Conservation (phyloP, 2,329 filamentous ascomycete species). For the Trichophyton mentagrophytes region DNA sequence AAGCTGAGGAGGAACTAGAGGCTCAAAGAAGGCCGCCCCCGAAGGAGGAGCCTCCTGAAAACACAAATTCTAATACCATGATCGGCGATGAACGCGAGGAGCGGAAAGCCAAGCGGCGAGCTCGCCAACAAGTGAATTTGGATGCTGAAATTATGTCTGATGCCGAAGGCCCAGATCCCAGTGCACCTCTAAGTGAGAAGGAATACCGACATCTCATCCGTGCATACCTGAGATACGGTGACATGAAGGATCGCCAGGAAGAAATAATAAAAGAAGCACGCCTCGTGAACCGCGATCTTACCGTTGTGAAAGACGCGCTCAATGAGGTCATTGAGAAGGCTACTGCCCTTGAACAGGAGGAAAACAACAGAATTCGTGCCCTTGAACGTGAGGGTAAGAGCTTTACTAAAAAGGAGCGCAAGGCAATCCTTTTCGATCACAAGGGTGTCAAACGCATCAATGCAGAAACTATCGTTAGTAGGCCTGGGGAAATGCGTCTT, state of each 20-base stretch:
- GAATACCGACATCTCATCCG: conserved; percentile 86
- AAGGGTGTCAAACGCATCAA: conserved; percentile 89
- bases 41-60: conserved; percentile 44
- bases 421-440: conserved; percentile 91
- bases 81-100: conserved; percentile 44
- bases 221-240: conserved; percentile 81
- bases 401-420: conserved; percentile 92
- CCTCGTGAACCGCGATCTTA: conserved; percentile 65
- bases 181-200: conserved; percentile 79
- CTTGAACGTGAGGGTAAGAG: conserved; percentile 64
- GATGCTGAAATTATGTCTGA: conserved; percentile 62
- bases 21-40: conserved; percentile 61
- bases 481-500: conserved; percentile 76
- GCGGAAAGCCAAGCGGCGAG: conserved; percentile 56
- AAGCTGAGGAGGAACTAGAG: conserved; percentile 74
- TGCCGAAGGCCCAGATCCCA: conserved; percentile 56
- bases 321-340: conserved; percentile 65
- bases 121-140: conserved; percentile 49
- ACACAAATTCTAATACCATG: not conserved
- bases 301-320: conserved; percentile 64
- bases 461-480: conserved; percentile 85
- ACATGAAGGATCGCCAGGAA: conserved; percentile 73
- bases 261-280: conserved; percentile 82
- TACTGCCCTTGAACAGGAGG: conserved; percentile 58
- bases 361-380: conserved; percentile 49